Base-by-base conservation (phyloP, 2,329 filamentous ascomycete genomes). In the Lachnellula occidentalis region DNA sequence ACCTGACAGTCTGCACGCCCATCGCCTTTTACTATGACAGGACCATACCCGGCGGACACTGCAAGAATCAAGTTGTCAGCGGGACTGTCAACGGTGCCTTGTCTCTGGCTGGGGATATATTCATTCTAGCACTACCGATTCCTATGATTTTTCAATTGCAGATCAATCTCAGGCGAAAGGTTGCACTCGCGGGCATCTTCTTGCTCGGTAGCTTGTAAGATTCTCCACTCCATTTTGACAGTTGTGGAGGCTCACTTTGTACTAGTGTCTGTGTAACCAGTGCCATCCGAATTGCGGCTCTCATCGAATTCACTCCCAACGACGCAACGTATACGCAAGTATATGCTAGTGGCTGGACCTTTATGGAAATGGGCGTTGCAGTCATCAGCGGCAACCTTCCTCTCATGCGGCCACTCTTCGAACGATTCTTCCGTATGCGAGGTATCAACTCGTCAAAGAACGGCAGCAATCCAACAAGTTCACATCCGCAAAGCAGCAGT, bases 311-410 rank as follows among this genome's bases (percentile, higher is more conserved):
- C 27, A 48, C 45, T 11, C 45, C 17, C 48, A 55, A 45, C 37
- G 58, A 51, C 52, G 58, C 36, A 57, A 60, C 37, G 55, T 56
- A 56, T 34, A 60, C 58, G 7, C 60, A 62, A 53, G 61, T 63
- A 17, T 36, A 55, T 42, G 37, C 57, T 5, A 55, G 55, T 5
- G 72, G 78, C 53, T 78, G 75, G 75, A 73, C 71, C 5, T 70
- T 74, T 24, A 61, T 66, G 45, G 69, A 71, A 58, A 60, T 62
- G 50, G 67, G 66, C 45, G 66, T 63, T 19, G 68, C 67, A 9
- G 70, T 71, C 15, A 65, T 68, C 2, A 67, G 66, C 3, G 69
- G 66, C 19, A 68, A 59, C 34, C 61, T 70, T 11, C 67, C 68
- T 5, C 62, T 66, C 12, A 62, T 71, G 1, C 67, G 67, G 36